Conservation (phyloP, 495 filamentous ascomycete species). For the Margaritispora aquatica region DNA sequence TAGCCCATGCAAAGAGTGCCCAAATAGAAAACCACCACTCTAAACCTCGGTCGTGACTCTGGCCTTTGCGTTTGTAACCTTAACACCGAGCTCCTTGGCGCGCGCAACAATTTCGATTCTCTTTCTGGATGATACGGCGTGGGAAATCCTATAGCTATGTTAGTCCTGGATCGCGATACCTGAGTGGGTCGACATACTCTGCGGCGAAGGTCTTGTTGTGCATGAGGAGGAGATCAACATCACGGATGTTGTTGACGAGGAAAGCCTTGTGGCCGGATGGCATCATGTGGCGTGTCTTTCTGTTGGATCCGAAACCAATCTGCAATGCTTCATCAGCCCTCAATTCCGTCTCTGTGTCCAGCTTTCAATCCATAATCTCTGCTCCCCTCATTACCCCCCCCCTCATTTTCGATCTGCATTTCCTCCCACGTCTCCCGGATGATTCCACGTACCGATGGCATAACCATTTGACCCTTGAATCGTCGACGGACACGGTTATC, state of each 20-base stretch:
- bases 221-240: conserved; percentile 97
- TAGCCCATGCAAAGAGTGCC: conserved; percentile 20
- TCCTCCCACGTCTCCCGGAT: conserved; percentile 3
- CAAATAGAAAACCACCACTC: conserved; percentile 29
- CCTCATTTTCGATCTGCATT: neutral
- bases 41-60: conserved; percentile 97
- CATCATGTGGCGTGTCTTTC: conserved; percentile 97
- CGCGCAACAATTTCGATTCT: conserved; percentile 91
- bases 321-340: conserved; percentile 30
- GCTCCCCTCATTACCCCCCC: too few species aligned
- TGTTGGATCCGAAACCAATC: conserved; percentile 98
- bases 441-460: conserved; percentile 86
- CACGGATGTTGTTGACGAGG: conserved; percentile 91
- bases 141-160: conserved; percentile 66
- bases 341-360: too few species aligned
- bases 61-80: conserved; percentile 99
- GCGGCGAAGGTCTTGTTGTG: conserved; percentile 98
- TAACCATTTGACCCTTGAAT: conserved; percentile 89
- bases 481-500: conserved; percentile 86
- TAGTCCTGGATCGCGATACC: conserved; percentile 1
- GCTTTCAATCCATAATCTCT: neutral
- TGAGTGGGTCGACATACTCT: conserved; percentile 62
- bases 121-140: conserved; percentile 97
- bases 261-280: conserved; percentile 99
- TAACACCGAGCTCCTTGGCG: conserved; percentile 96